Evolutionary conservation across 2,329 filamentous ascomycete species (phyloP).

Genomic region (Trichoderma cornu-damae): DNA sequence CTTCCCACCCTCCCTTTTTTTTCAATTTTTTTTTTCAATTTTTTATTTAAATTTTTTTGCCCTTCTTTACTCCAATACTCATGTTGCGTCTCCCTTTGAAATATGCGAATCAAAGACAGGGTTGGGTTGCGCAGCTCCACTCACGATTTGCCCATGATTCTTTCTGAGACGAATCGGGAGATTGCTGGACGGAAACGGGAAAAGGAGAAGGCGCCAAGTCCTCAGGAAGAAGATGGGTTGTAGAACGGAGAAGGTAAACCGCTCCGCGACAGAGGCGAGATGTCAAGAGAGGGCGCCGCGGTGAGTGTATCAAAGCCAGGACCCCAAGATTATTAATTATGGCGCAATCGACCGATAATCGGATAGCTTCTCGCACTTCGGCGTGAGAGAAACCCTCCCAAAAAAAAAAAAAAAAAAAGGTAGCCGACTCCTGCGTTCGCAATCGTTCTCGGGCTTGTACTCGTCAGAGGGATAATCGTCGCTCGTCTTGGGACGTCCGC

Average conservation of each 20-base stretch:
- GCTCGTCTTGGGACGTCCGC: constrained; percentile 1
- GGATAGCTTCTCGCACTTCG: background rate
- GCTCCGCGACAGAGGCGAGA: background rate
- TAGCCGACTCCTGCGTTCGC: background rate
- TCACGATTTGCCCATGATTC: constrained; percentile 19
- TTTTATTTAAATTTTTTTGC: no score
- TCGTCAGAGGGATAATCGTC: background rate
- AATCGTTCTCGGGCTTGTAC: background rate
- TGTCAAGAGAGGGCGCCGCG: constrained; percentile 4
- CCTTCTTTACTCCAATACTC: background rate
- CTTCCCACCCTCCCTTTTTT: background rate
- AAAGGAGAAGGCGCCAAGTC: background rate
- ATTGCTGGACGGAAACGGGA: background rate
- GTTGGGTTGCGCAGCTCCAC: constrained; percentile 5
- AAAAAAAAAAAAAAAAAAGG: background rate
- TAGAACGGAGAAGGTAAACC: background rate
- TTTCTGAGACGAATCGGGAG: background rate
- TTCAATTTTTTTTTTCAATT: no score
- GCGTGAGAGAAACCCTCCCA: no score
- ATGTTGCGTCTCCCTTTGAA: background rate
- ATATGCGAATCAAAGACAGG: background rate
- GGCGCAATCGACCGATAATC: background rate
- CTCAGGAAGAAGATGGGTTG: background rate
- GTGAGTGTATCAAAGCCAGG: background rate
- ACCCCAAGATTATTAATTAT: background rate